Conservation (phyloP, 495 filamentous ascomycete genomes). For the Staphylotrichum longicolle region DNA sequence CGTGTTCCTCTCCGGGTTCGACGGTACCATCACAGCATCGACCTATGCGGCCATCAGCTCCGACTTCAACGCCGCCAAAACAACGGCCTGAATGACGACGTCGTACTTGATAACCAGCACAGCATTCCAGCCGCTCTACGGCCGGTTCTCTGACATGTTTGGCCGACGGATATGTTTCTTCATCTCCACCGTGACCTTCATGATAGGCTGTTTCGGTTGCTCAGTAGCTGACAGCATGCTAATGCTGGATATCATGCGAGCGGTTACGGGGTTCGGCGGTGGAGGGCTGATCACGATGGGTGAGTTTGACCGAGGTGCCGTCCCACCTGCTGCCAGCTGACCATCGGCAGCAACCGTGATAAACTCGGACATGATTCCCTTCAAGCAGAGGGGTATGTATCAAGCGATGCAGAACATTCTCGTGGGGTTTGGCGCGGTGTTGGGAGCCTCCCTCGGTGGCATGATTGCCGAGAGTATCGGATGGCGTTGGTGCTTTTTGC, state of each 20-base stretch:
- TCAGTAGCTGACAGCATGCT: conserved; percentile 44
- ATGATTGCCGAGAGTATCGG: conserved; percentile 48
- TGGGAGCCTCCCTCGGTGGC: conserved; percentile 52
- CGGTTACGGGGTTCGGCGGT: conserved; percentile 56
- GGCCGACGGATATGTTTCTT: conserved; percentile 54
- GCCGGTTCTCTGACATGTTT: conserved; percentile 52
- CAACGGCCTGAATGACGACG: conserved; percentile 67
- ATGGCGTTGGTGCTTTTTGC: conserved; percentile 52
- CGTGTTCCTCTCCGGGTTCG: conserved; percentile 63
- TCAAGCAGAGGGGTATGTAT: conserved; percentile 60
- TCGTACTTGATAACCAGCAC: conserved; percentile 73
- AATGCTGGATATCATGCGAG: conserved; percentile 45
- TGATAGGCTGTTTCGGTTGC: conserved; percentile 48
- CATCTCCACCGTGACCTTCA: conserved; percentile 48
- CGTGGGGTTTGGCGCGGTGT: conserved; percentile 54
- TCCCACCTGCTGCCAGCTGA: conserved; percentile 5
- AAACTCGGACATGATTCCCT: conserved; percentile 65
- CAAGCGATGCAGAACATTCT: conserved; percentile 63
- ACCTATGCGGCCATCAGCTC: conserved; percentile 65
- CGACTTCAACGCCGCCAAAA: conserved; percentile 53
- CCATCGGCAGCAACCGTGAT: conserved; percentile 56
- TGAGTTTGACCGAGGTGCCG: conserved; percentile 27
- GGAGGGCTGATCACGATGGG: conserved; percentile 63
- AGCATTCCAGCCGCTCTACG: conserved; percentile 55
- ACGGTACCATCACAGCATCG: conserved; percentile 63